Evolutionary conservation across 495 filamentous ascomycete species (phyloP).

Genomic region (Hypomontagnella submonticulosa): DNA sequence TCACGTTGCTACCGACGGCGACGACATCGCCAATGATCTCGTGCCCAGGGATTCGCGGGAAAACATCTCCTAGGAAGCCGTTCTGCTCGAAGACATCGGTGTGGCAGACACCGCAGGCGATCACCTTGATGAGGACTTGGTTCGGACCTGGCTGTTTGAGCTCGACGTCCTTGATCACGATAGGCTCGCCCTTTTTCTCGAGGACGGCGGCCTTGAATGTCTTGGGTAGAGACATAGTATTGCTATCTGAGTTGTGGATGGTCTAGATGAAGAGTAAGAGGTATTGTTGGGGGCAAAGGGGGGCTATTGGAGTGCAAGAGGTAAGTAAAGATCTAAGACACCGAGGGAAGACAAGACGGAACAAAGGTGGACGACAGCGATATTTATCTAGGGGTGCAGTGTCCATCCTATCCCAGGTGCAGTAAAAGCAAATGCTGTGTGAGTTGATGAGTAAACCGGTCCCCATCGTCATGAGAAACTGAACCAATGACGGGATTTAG

Average conservation of each 20-base stretch:
- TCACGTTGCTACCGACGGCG: slow-evolving; percentile 58
- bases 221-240: slow-evolving; percentile 56
- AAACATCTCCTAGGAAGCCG: slow-evolving; percentile 55
- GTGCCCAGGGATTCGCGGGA: slow-evolving; percentile 65
- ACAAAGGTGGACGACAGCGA: slow-evolving; percentile 9
- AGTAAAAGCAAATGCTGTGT: background rate
- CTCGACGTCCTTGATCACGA: slow-evolving; percentile 57
- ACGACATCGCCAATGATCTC: slow-evolving; percentile 65
- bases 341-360: too few relatives aligned
- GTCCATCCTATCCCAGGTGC: background rate
- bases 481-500: slow-evolving; percentile 19
- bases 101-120: slow-evolving; percentile 66
- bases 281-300: background rate
- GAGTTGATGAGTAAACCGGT: slow-evolving; percentile 2
- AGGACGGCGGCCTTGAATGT: slow-evolving; percentile 63
- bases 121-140: slow-evolving; percentile 64
- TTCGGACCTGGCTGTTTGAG: slow-evolving; percentile 54
- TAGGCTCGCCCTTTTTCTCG: slow-evolving; percentile 48
- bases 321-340: too few relatives aligned
- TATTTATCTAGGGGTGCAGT: slow-evolving; percentile 12
- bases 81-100: slow-evolving; percentile 54
- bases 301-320: too few relatives aligned
- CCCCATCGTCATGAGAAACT: slow-evolving; percentile 5
- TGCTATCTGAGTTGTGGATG: background rate
- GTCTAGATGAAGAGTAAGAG: background rate